A percentile compares a stretch with the other conserved stretches of the same genome.
phyloP scores from a whole-genome alignment of 2,329 filamentous ascomycete species.

The Sphaceloma murrayae region DNA sequence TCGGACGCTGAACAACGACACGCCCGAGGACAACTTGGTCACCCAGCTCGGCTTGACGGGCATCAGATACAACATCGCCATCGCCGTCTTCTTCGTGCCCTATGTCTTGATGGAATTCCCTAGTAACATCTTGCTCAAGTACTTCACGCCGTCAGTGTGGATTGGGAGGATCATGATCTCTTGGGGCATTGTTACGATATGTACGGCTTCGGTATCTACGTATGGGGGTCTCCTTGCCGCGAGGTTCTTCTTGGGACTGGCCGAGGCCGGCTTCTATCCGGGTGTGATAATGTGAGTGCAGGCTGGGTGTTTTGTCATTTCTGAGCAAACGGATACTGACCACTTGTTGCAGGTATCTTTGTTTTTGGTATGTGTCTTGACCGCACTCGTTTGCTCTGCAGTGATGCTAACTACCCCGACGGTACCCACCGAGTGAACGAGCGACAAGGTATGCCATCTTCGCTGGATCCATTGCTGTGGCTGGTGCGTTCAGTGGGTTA shows the following conservation, averaged over 20 bases:
- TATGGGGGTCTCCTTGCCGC: constrained; percentile 13
- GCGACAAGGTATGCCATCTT: constrained; percentile 49
- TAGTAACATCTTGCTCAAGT: constrained; percentile 24
- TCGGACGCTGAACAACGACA: constrained; percentile 16
- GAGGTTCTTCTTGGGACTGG: constrained; percentile 32
- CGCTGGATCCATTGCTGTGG: constrained; percentile 47
- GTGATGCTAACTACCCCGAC: no score
- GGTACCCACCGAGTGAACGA: constrained; percentile 46
- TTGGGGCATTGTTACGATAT: constrained; percentile 17
- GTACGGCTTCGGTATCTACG: constrained; percentile 15
- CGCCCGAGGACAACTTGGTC: constrained; percentile 15
- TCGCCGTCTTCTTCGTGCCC: constrained; percentile 27
- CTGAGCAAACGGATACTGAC: no score
- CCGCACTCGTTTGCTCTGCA: no score
- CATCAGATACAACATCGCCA: constrained; percentile 12
- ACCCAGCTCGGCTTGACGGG: constrained; percentile 12
- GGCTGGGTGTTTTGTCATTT: no score
- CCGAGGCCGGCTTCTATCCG: constrained; percentile 34
- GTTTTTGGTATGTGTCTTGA: no score
- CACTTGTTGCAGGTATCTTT: no score
- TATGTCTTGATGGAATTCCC: constrained; percentile 29
- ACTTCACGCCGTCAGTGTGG: constrained; percentile 25
- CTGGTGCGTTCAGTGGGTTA: constrained; percentile 45
- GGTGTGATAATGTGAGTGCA: constrained; percentile 24
- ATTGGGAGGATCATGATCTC: constrained; percentile 20